These are phyloP conservation scores for Colletotrichum falcatum DNA, from an alignment of 2,329 filamentous ascomycete genomes.

Conservation along the genomic window DNA sequence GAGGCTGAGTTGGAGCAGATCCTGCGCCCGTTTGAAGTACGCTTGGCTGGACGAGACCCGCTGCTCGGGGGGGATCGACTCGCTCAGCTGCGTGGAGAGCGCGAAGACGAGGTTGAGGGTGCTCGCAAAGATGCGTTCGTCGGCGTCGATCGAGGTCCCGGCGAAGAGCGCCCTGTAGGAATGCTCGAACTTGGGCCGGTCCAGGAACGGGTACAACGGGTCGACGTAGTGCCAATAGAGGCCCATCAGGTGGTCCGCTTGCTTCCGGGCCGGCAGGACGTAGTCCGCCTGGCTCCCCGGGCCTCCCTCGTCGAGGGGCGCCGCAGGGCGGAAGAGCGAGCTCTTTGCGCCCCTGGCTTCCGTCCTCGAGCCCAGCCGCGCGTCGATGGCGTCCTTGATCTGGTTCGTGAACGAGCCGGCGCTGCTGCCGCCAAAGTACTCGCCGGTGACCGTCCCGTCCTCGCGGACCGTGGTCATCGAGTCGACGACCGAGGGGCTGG, in stretches of 20 bases:
- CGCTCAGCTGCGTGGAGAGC: constrained; percentile 57
- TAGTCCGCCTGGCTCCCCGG: constrained; percentile 45
- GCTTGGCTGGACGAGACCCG: constrained; percentile 54
- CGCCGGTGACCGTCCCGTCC: constrained; percentile 54
- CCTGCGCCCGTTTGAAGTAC: constrained; percentile 58
- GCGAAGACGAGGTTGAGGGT: constrained; percentile 61
- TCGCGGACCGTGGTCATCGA: constrained; percentile 60
- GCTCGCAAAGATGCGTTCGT: constrained; percentile 58
- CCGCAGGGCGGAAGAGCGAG: constrained; percentile 42
- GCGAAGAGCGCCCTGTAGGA: constrained; percentile 57
- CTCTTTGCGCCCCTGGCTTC: constrained; percentile 1
- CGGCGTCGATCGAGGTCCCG: constrained; percentile 50
- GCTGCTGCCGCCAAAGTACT: constrained; percentile 61
- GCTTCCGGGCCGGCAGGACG: constrained; percentile 58
- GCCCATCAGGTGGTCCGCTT: constrained; percentile 58
- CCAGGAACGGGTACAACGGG: constrained; percentile 59
- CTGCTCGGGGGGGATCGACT: constrained; percentile 54
- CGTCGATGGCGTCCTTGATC: constrained; percentile 58
- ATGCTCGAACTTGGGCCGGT: constrained; percentile 51
- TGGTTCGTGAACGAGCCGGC: constrained; percentile 60
- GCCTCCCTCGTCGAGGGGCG: constrained; percentile 23
- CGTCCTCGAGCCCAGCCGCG: constrained; percentile 42
- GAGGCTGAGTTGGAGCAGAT: constrained; percentile 55
- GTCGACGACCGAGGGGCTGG: constrained; percentile 53
- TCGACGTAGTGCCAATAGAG: constrained; percentile 61